Base-by-base conservation (phyloP, 176 grass and related monocot genomes). In the Oryza meridionalis region DNA sequence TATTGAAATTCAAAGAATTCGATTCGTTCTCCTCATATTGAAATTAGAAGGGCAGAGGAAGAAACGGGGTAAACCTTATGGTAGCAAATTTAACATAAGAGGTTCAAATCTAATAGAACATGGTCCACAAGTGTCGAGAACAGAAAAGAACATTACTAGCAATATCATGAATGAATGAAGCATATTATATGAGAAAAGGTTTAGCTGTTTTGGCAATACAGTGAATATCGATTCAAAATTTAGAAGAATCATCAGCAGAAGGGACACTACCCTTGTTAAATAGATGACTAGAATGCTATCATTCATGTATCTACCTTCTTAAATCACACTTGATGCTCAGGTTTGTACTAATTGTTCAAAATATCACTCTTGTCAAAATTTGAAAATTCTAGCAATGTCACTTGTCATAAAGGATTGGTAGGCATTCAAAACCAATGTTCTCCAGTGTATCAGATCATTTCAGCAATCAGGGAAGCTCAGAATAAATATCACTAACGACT, bases 131-230 rank as follows among this genome's bases (percentile, higher is more conserved):
- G 13, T 53, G 6, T 21, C 66, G 38, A 44, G n/a, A 70, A 51
- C 49, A 65, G 25, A 10, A 4, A 63, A 73, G 44, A 17, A 26
- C 37, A 80, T 69, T 24, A 76, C 50, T 7, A 10, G 31, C 49
- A 51, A 51, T 51, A 49, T 25, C 11, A 61, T 45, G 72, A 72
- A 77, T 55, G 13, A 22, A 40, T 77, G 59, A 17, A 17, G 24
- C 15, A 81, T n/a, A 58, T 59, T 5, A 35, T 85, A 65, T 65
- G 21, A 15, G 50, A 47, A 85, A 77, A n/a, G 17, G 49, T 81
- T 25, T 76, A 65, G 31, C 13, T 76, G 27, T 35, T 67, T 75
- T 63, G 61, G 26, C 40, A 49, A 21, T 40, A 27, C 5, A 84
- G 64, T 24, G 65, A 70, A 81, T 59, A 62, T 80, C 38, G 38